Percentiles rank a stretch among this genome's conserved stretches.
phyloP scores from a whole-genome alignment of 768 basidiomycete genomes.

The Collybiopsis confluens region DNA sequence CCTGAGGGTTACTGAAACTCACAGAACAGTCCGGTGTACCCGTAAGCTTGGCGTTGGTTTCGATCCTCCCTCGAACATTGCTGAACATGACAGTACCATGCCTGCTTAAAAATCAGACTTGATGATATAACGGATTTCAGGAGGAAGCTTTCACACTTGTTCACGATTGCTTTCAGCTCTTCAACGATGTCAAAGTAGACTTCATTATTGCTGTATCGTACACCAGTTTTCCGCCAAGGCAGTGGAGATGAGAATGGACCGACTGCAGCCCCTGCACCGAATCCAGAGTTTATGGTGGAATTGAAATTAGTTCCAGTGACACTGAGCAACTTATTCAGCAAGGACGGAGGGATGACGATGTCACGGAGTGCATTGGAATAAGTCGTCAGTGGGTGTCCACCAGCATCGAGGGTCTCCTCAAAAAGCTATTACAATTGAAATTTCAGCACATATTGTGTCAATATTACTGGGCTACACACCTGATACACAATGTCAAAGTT shows the following conservation, averaged over 20 bases:
- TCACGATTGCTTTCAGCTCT: conserved; percentile 72
- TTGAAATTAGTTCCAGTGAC: conserved; percentile 49
- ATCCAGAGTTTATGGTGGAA: conserved; percentile 40
- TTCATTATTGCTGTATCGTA: conserved; percentile 85
- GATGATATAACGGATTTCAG: not conserved
- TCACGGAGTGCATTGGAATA: conserved; percentile 87
- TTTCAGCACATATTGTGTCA: not conserved
- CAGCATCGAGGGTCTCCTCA: conserved; percentile 90
- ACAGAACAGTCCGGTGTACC: conserved; percentile 88
- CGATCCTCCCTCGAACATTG: conserved; percentile 70
- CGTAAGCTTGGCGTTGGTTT: conserved; percentile 74
- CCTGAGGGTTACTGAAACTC: conserved; percentile 70
- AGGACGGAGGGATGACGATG: conserved; percentile 88
- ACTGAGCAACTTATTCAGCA: conserved; percentile 68
- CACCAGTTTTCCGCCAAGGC: conserved; percentile 85
- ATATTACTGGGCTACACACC: conserved; percentile 32
- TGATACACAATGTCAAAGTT: conserved; percentile 96
- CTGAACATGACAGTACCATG: conserved; percentile 64
- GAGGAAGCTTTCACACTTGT: conserved; percentile 48
- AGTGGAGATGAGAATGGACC: conserved; percentile 82
- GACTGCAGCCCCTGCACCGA: conserved; percentile 29
- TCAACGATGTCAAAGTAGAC: conserved; percentile 90
- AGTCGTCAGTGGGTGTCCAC: conserved; percentile 89
- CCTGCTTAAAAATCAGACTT: conserved; percentile 31
- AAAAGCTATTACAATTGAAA: conserved; percentile 57